Evolutionary conservation across 345 rosid species (phyloP).

Genomic region (Trapa incisa): DNA sequence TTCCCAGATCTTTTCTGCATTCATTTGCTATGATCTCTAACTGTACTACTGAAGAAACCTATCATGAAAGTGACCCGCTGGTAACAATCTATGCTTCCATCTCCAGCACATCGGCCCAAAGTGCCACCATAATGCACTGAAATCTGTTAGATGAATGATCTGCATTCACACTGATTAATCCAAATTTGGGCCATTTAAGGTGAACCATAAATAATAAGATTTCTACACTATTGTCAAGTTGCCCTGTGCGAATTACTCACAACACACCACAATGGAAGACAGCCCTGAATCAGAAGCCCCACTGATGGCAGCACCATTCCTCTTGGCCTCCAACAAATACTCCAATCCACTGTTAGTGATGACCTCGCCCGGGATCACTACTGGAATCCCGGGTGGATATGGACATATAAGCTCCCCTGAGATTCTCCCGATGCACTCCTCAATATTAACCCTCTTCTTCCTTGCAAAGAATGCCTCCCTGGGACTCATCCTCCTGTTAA

Average conservation of each 20-base stretch:
- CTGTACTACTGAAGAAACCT: no score
- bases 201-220: no score
- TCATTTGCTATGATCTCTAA: no score
- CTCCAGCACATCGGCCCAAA: no score
- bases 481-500: constrained; percentile 26
- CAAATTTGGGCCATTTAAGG: no score
- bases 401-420: constrained; percentile 54
- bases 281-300: constrained; percentile 50
- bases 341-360: constrained; percentile 32
- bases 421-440: constrained; percentile 31
- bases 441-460: constrained; percentile 25
- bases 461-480: constrained; percentile 44
- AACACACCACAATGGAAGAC: constrained; percentile 30
- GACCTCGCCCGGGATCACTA: constrained; percentile 38
- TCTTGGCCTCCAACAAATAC: constrained; percentile 26
- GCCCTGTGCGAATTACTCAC: background rate
- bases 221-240: no score
- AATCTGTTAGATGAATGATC: no score
- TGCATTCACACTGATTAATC: no score
- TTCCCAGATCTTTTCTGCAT: no score
- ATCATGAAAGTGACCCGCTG: no score
- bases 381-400: constrained; percentile 54
- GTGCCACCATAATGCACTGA: no score
- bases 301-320: constrained; percentile 23
- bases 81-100: no score